Conservation (phyloP, 345 rosid genomes). For the Sonneratia alba region DNA sequence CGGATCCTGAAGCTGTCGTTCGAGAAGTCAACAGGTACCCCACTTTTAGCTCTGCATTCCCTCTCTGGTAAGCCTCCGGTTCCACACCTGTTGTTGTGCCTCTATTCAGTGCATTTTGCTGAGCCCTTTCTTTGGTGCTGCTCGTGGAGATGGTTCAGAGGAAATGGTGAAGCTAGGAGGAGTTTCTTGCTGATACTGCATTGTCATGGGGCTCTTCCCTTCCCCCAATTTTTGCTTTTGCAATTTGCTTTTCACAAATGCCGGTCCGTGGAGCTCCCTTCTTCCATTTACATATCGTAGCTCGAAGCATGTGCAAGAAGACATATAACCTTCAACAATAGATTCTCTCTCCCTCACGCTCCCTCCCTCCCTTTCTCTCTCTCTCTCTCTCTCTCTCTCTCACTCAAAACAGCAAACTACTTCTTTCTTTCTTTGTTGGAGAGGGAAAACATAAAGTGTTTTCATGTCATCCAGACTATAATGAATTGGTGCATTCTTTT, state of each 20-base stretch:
- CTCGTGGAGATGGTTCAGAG: too few species aligned
- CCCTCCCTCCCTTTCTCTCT: too few species aligned
- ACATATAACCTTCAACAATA: not conserved
- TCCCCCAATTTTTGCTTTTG: too few species aligned
- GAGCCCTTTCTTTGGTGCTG: too few species aligned
- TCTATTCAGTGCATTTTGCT: not conserved
- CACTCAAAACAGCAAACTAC: not conserved
- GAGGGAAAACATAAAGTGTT: not conserved
- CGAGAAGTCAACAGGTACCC: slow-evolving; percentile 69
- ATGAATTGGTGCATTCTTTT: not conserved
- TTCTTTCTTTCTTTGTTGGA: not conserved
- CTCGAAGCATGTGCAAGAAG: not conserved
- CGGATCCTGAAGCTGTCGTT: slow-evolving; percentile 68
- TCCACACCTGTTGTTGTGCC: not conserved
- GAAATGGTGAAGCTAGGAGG: too few species aligned
- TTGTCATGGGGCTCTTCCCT: too few species aligned
- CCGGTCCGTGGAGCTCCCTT: not conserved
- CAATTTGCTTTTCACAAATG: not conserved
- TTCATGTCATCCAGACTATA: not conserved
- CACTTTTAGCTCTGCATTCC: slow-evolving; percentile 1
- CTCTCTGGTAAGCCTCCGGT: not conserved
- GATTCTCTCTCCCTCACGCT: too few species aligned
- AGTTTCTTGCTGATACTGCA: too few species aligned
- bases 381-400: not conserved
- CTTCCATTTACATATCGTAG: not conserved